Evolutionary conservation across 2,329 filamentous ascomycete genomes (phyloP), one percentile per base, ranked within the genome.

Genomic region (Triangularia setosa): DNA sequence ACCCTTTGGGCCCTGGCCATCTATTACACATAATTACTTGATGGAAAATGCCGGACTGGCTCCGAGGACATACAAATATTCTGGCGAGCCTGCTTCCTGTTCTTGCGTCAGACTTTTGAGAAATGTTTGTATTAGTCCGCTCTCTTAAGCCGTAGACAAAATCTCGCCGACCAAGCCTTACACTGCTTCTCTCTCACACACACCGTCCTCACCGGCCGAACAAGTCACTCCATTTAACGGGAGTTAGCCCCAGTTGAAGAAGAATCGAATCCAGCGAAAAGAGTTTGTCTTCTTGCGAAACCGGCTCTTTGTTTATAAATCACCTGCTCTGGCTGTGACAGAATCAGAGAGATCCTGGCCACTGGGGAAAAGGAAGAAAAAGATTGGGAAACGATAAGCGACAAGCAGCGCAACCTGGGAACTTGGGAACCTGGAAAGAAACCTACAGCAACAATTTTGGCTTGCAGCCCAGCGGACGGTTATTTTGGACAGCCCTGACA

Each of bases 1-100:
- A 18, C 40, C 24, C 52, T 23, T 23, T 25, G 21, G n/a, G 16
- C 27, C 57, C 57, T 48, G 14, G 30, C 58, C 40, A 61, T 54
- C 67, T 66, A 72, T 73, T 72, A 73, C 72, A 74, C 71, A 73
- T 72, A 72, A 74, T 74, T 74, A 74, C 72, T 69, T 73, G 66
- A 74, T 72, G 65, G 62, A 71, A 55, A 72, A 71, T 64, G 52
- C 53, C 44, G 53, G 35, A 40, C 44, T 52, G 27, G 4, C 35
- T 2, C 21, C 60, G 6, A 21, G 24, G 44, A 48, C 61, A 64
- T 67, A 70, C 64, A 71, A 68, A 70, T 70, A 69, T 48, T 63
- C 23, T 56, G 21, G 35, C 53, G 54, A 24, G 54, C 27, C 54
- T 53, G 60, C 48, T 27, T 58, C 14, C 7, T 56, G 30, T 53